Percentiles rank a stretch among this genome's conserved stretches.
These are phyloP conservation scores for Picocystis sp. DNA, from an alignment of 163 green algal genomes.

Conservation along the genomic window DNA sequence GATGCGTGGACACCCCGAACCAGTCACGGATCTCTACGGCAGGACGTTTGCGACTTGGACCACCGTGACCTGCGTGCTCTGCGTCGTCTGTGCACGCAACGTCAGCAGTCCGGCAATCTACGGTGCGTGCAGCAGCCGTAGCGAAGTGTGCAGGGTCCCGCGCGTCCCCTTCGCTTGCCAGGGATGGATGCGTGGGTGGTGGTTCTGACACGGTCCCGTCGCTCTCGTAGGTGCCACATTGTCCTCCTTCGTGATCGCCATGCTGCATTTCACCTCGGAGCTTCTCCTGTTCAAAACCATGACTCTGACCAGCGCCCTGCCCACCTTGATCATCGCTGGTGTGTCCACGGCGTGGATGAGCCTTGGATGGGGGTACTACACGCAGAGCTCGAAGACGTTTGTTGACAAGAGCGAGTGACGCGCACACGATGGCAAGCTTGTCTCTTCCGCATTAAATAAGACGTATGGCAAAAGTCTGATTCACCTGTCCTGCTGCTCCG, in stretches of 20 bases:
- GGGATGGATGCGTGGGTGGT: no score
- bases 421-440: no score
- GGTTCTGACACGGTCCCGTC: slow-evolving; percentile 3
- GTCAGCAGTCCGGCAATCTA: slow-evolving; percentile 49
- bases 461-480: no score
- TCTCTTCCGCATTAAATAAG: no score
- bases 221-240: slow-evolving; percentile 41
- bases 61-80: slow-evolving; percentile 50
- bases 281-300: slow-evolving; percentile 50
- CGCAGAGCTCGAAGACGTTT: slow-evolving; percentile 1
- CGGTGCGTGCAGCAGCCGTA: slow-evolving; percentile 19
- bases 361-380: slow-evolving; percentile 63
- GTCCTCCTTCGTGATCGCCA: slow-evolving; percentile 48
- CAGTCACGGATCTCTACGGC: slow-evolving; percentile 52
- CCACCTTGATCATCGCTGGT: slow-evolving; percentile 46
- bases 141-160: not conserved
- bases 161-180: no score
- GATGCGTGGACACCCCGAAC: no score
- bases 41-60: slow-evolving; percentile 64
- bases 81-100: slow-evolving; percentile 52
- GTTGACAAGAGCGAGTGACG: no score
- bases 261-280: slow-evolving; percentile 51
- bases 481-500: no score
- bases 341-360: slow-evolving; percentile 55
- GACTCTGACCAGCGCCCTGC: slow-evolving; percentile 22